A percentile compares a stretch with the other conserved stretches of the same genome.
Conservation (phyloP, 106 monocot species). For the Acorus gramineus region DNA sequence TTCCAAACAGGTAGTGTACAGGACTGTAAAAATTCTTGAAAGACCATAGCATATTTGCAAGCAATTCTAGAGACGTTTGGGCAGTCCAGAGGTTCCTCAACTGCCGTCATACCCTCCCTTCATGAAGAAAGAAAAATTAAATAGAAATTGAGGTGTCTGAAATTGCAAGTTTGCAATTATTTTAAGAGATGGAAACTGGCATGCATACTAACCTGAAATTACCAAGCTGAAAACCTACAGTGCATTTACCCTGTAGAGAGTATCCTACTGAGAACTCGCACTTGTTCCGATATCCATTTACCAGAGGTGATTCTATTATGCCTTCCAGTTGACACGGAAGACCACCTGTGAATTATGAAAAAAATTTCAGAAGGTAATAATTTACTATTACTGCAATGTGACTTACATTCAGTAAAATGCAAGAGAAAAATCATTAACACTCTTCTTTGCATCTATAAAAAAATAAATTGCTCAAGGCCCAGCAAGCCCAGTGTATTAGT, state of each 20-base stretch:
- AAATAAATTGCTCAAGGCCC: no score
- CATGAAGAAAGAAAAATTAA: constrained; percentile 2
- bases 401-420: no score
- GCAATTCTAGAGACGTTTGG: constrained; percentile 80
- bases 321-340: constrained; percentile 95
- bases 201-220: constrained; percentile 67
- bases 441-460: no score
- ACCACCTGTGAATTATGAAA: constrained; percentile 46
- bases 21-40: constrained; percentile 73
- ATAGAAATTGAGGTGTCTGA: background rate
- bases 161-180: background rate
- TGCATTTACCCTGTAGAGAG: constrained; percentile 68
- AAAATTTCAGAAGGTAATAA: background rate
- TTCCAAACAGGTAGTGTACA: constrained; percentile 81
- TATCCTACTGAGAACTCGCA: constrained; percentile 95
- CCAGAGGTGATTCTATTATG: constrained; percentile 79
- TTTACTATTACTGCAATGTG: no score
- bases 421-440: no score
- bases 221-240: constrained; percentile 92
- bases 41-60: constrained; percentile 64
- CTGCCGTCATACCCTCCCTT: constrained; percentile 89
- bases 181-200: background rate
- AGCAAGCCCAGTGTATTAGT: no score
- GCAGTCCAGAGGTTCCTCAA: constrained; percentile 75
- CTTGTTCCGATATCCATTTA: constrained; percentile 86